A percentile compares a stretch with the other conserved stretches of the same genome.
Evolutionary conservation across 495 filamentous ascomycete species (phyloP).

Genomic region (Halenospora varia): DNA sequence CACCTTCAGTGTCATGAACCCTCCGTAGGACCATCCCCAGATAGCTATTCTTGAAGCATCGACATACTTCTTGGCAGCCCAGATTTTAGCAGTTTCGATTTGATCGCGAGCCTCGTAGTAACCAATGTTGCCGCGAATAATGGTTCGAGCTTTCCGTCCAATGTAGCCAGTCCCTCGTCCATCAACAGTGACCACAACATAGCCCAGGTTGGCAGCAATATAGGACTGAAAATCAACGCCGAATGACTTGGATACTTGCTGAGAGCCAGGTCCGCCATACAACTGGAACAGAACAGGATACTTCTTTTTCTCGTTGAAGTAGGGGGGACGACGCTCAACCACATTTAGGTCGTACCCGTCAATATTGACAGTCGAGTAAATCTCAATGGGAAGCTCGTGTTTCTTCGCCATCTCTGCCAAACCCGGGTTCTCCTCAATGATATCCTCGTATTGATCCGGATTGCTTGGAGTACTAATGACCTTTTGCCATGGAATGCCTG

Average conservation of each 20-base stretch:
- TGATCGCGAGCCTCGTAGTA: constrained; percentile 85
- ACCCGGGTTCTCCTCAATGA: constrained; percentile 71
- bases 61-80: constrained; percentile 77
- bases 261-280: constrained; percentile 88
- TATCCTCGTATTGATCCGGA: constrained; percentile 53
- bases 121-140: constrained; percentile 80
- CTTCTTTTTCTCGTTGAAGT: constrained; percentile 79
- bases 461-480: constrained; percentile 79
- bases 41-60: constrained; percentile 81
- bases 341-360: constrained; percentile 78
- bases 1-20: constrained; percentile 96
- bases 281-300: constrained; percentile 94
- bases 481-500: constrained; percentile 87
- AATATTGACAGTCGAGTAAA: constrained; percentile 81
- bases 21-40: constrained; percentile 98
- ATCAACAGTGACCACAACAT: constrained; percentile 93
- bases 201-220: constrained; percentile 80
- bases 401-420: constrained; percentile 66
- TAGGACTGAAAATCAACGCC: constrained; percentile 87
- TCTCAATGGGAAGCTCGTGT: constrained; percentile 77
- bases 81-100: constrained; percentile 85
- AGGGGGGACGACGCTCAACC: constrained; percentile 82
- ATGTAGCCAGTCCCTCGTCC: constrained; percentile 89
- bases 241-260: constrained; percentile 79
- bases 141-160: constrained; percentile 76